These are phyloP conservation scores for Coniophora puteana DNA, from an alignment of 1,284 basidiomycete species.

Conservation along the genomic window DNA sequence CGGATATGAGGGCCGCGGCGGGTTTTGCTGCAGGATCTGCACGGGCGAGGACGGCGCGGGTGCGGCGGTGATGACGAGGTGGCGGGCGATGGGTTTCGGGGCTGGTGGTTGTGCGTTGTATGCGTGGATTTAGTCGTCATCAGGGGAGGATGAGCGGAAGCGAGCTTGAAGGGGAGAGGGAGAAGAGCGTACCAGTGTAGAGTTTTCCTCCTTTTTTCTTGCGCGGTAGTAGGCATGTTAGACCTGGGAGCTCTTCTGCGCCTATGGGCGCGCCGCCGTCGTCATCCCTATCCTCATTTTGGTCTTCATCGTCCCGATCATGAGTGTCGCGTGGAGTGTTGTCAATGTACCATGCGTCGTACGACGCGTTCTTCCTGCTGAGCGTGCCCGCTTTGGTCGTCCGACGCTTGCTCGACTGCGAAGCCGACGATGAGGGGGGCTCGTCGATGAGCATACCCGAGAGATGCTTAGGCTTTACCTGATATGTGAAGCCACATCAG, in stretches of 20 bases:
- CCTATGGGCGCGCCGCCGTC: slow-evolving; percentile 37
- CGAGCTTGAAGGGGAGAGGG: slow-evolving; percentile 1
- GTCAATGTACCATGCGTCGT: slow-evolving; percentile 61
- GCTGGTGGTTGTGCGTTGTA: slow-evolving; percentile 32
- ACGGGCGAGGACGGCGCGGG: slow-evolving; percentile 35
- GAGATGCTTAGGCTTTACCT: slow-evolving; percentile 67
- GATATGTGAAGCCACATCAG: too few species aligned
- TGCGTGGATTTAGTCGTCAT: not conserved
- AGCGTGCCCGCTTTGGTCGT: slow-evolving; percentile 42
- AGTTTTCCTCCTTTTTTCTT: slow-evolving; percentile 55
- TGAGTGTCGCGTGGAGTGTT: too few species aligned
- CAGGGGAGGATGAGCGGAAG: not conserved
- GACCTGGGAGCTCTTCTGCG: slow-evolving; percentile 58
- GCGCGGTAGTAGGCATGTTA: slow-evolving; percentile 63
- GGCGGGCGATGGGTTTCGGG: slow-evolving; percentile 52
- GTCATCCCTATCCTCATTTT: slow-evolving; percentile 29
- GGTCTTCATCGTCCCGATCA: too few species aligned
- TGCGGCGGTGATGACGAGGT: slow-evolving; percentile 53
- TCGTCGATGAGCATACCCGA: slow-evolving; percentile 44
- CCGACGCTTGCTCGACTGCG: too few species aligned
- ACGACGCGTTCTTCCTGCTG: slow-evolving; percentile 47
- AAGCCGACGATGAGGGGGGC: slow-evolving; percentile 35
- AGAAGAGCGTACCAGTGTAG: slow-evolving; percentile 44
- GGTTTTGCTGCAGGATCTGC: slow-evolving; percentile 39
- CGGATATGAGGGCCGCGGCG: slow-evolving; percentile 55